phyloP scores from a whole-genome alignment of 768 basidiomycete genomes.

The Russula virescens region DNA sequence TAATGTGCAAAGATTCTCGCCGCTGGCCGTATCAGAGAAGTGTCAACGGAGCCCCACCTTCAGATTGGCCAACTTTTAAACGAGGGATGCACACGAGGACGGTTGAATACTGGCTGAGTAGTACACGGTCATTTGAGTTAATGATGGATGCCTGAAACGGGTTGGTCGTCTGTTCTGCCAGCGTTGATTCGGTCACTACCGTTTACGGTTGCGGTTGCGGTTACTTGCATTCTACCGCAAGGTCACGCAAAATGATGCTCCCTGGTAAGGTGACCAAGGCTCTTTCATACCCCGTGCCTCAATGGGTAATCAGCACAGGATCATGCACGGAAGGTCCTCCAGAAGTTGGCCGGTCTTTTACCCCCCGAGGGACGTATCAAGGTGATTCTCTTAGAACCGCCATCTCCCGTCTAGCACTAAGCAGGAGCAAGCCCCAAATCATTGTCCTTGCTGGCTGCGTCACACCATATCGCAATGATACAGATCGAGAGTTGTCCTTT shows the following conservation, averaged over 20 bases:
- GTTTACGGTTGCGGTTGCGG: too few species aligned
- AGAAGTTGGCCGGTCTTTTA: conserved; percentile 44
- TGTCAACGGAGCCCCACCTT: too few species aligned
- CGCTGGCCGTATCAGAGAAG: too few species aligned
- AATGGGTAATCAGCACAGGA: conserved; percentile 37
- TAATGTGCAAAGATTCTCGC: too few species aligned
- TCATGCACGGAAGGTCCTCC: conserved; percentile 50
- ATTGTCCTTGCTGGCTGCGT: conserved; percentile 61
- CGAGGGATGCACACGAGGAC: too few species aligned
- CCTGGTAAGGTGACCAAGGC: background rate
- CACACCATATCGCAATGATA: conserved; percentile 68
- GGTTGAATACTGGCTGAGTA: too few species aligned
- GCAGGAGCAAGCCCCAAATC: conserved; percentile 53
- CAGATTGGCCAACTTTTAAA: too few species aligned
- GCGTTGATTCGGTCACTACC: too few species aligned
- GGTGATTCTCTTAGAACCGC: conserved; percentile 35
- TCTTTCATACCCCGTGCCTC: background rate
- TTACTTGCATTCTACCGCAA: background rate
- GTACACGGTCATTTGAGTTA: too few species aligned
- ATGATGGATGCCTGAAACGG: too few species aligned
- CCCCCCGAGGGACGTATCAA: conserved; percentile 46
- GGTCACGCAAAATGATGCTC: background rate
- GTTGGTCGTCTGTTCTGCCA: too few species aligned
- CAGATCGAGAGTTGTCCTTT: conserved; percentile 75
- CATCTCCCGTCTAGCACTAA: background rate